These are phyloP conservation scores for Epicoccum nigrum DNA, from an alignment of 2,329 filamentous ascomycete genomes.

Conservation along the genomic window DNA sequence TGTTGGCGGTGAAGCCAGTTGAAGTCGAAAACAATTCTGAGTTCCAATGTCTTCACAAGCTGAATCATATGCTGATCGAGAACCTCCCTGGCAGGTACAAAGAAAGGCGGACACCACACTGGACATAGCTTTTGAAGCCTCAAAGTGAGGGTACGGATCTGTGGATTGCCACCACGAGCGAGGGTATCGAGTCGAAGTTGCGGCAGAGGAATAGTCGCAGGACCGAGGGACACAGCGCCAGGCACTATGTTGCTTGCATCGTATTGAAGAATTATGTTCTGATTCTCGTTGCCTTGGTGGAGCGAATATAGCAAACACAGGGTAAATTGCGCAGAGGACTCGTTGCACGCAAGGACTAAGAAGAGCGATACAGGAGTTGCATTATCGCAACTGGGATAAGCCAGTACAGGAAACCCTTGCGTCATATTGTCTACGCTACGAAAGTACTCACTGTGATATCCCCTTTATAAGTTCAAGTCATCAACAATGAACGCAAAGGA, in stretches of 20 bases:
- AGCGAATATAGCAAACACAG: constrained; percentile 12
- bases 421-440: constrained; percentile 20
- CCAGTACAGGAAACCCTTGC: constrained; percentile 20
- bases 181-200: constrained; percentile 11
- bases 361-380: constrained; percentile 14
- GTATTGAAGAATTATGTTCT: constrained; percentile 27
- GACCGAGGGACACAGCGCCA: constrained; percentile 11
- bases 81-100: too few relatives aligned
- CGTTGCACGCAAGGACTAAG: constrained; percentile 19
- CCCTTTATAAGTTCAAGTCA: constrained; percentile 9
- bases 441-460: constrained; percentile 9
- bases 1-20: constrained; percentile 23
- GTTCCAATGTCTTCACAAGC: background rate
- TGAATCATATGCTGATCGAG: background rate
- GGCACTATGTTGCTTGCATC: constrained; percentile 24
- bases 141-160: constrained; percentile 18
- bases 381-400: constrained; percentile 11
- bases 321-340: constrained; percentile 17
- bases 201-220: constrained; percentile 4
- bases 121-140: constrained; percentile 15
- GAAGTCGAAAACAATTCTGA: constrained; percentile 22
- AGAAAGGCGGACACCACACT: constrained; percentile 13
- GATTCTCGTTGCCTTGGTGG: too few relatives aligned
- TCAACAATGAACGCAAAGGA: constrained; percentile 3
- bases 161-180: constrained; percentile 18